Conservation (phyloP, 2,329 filamentous ascomycete genomes). For the Phyllosticta citribraziliensis region DNA sequence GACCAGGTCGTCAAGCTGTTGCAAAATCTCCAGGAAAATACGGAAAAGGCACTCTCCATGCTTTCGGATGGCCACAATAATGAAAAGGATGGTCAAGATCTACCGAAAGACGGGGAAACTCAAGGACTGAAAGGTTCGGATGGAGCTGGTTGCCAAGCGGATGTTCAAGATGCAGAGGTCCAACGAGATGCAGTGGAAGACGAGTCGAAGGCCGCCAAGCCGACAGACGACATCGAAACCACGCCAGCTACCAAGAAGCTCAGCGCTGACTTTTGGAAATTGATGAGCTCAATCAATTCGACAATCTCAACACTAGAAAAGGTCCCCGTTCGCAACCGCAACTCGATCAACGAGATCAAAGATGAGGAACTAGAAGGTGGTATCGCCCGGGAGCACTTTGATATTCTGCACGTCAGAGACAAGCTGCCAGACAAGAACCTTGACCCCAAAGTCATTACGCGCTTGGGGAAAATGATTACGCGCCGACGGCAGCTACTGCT, state of each 20-base stretch:
- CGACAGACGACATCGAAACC: neutral
- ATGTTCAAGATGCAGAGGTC: neutral
- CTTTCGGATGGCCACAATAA: neutral
- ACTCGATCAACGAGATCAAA: constrained; percentile 8
- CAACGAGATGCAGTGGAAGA: neutral
- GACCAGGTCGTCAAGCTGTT: constrained; percentile 4
- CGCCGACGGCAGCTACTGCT: constrained; percentile 11
- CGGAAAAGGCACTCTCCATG: neutral
- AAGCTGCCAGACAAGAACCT: constrained; percentile 6
- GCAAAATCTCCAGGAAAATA: neutral
- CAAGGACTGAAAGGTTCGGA: neutral
- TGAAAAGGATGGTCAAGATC: neutral
- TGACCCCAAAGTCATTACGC: neutral
- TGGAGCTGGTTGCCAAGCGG: neutral
- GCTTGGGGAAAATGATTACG: constrained; percentile 12
- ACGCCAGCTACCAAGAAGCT: neutral
- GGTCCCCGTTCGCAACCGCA: neutral
- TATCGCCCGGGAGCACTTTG: constrained; percentile 9
- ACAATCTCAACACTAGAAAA: neutral
- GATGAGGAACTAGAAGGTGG: neutral
- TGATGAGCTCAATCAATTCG: neutral
- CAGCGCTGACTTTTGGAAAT: neutral
- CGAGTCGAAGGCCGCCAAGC: neutral
- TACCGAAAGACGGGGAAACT: neutral
- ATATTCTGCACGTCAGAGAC: constrained; percentile 11